Base-by-base conservation (phyloP, 192 early-diverging fungal species). In the Oehlia diaphana region DNA sequence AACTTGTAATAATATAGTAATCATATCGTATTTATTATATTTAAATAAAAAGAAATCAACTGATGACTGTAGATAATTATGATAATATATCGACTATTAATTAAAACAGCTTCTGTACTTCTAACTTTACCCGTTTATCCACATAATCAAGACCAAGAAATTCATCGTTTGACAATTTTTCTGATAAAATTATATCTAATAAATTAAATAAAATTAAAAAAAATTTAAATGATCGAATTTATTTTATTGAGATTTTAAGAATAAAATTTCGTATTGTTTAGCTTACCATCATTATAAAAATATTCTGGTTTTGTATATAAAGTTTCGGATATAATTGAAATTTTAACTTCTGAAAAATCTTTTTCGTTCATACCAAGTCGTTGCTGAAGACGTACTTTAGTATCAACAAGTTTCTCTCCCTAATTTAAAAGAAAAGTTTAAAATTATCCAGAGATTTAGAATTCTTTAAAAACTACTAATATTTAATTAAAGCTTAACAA, bases 351-450 rank as follows among this genome's bases (percentile, higher is more conserved):
- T 2, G 82, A 86, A 77, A 93, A 93, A 58, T 98, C 96, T 87
- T 95, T 95, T 61, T 96, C 94, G 79, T 87, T 88, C 89, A 94
- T 88, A 12, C 95, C 95, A 28, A 93, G 86, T 47, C 91, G 84
- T 71, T 69, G 82, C 74, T 89, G 90, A 74, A 98, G 86, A 9
- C 96, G 89, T 72, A 79, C 76, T 88, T 92, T 94, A n/a, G 95
- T 95, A 2, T 90, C 91, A 16, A 85, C 50, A 78, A 94, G 90
- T n/a, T 81, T 26, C 80, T 96, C 95, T 61, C 88, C 93, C 88
- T 91, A 9, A 44, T 8, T 44, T 44, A 9, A 44, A 44, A 44
- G 7, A 44, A 8, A n/a, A 44, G 7, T 1, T 9, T 44, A 1
- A 44, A 9, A 44, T 44, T 9, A 8, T 44, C 7, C 31, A 31